Percentiles rank a stretch among this genome's conserved stretches.
Conservation (phyloP, 1,284 basidiomycete genomes). For the Wolfiporia cocos region DNA sequence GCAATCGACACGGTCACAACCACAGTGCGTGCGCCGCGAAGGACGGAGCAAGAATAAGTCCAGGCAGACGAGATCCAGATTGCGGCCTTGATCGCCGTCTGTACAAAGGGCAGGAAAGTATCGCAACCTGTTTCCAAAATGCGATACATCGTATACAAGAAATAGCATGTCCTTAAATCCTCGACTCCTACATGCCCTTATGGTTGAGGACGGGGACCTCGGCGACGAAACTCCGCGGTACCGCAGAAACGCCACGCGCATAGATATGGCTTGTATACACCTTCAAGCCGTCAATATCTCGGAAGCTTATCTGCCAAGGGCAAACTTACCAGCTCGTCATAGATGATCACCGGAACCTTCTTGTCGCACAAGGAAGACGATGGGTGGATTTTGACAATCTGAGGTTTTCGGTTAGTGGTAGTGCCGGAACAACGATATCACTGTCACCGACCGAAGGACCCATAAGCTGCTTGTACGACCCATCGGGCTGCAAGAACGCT, state of each 20-base stretch:
- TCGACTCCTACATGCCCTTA: not conserved
- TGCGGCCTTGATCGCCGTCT: too few relatives aligned
- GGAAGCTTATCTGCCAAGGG: slow-evolving; percentile 3
- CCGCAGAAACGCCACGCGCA: slow-evolving; percentile 79
- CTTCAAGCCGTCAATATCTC: slow-evolving; percentile 31
- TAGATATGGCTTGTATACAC: slow-evolving; percentile 83
- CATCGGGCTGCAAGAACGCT: slow-evolving; percentile 80
- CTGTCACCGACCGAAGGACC: slow-evolving; percentile 60
- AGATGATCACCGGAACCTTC: slow-evolving; percentile 81
- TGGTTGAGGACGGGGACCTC: slow-evolving; percentile 25
- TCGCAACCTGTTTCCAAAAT: not conserved
- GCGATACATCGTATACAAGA: too few relatives aligned
- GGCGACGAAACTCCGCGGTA: slow-evolving; percentile 55
- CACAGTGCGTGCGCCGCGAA: too few relatives aligned
- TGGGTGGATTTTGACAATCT: slow-evolving; percentile 88
- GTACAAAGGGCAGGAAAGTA: too few relatives aligned
- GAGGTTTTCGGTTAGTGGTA: slow-evolving; percentile 2
- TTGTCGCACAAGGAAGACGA: slow-evolving; percentile 75
- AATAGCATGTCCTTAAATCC: too few relatives aligned
- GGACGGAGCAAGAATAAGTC: too few relatives aligned
- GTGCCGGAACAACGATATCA: not conserved
- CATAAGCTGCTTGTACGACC: slow-evolving; percentile 78
- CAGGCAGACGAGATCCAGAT: too few relatives aligned
- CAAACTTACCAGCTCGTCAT: slow-evolving; percentile 78
- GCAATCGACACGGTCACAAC: too few relatives aligned